Evolutionary conservation across 1,139 yeast genomes (phyloP), one percentile per base, ranked within the genome.

Genomic region (Chernovozyma sophiae-reginae): DNA sequence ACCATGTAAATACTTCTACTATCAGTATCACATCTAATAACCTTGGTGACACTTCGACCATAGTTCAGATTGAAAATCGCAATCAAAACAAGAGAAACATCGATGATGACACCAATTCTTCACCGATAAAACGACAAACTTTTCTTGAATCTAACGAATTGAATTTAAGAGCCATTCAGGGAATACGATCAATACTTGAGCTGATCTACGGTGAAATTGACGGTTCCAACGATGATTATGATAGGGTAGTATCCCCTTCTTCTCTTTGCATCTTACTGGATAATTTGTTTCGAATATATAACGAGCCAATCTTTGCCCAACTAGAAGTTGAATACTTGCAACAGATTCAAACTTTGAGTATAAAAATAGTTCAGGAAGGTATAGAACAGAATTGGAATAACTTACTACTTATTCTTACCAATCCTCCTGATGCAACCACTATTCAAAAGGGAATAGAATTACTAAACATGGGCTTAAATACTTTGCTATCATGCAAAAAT

Each of bases 401-500:
- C 7, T 11, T 38, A 2, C 38, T 45, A 29, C 40, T 40, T 12
- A 20, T 7, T 20, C 3, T 18, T 30, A 7, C 31, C 29, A 18
- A 39, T 41, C 27, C 13, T 26, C 28, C 22, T 20, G 30, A 19
- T 33, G n/a, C n/a, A n/a, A n/a, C n/a, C n/a, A 34, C 19, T 28
- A 16, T n/a, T 6, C 13, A 27, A 11, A 20, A 28, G 20, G 29
- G 33, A 15, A 40, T 26, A 15, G 18, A 24, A 7, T 11, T 38
- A 2, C 38, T 45, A 29, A 40, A 40, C 11, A 20, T 19, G 31
- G 39, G 41, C 24, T 43, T 34, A 29, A 62, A 57, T 37, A 60
- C 66, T 2, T 55, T 65, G 31, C 47, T 54, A 15, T 65, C 79
- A 0, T 52, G 69, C 1, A 59, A 63, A n/a, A 51, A 74, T 2